A percentile compares a stretch with the other conserved stretches of the same genome.
These are phyloP conservation scores for Vigna nakashimae DNA, from an alignment of 306 rosid genomes.

Conservation along the genomic window DNA sequence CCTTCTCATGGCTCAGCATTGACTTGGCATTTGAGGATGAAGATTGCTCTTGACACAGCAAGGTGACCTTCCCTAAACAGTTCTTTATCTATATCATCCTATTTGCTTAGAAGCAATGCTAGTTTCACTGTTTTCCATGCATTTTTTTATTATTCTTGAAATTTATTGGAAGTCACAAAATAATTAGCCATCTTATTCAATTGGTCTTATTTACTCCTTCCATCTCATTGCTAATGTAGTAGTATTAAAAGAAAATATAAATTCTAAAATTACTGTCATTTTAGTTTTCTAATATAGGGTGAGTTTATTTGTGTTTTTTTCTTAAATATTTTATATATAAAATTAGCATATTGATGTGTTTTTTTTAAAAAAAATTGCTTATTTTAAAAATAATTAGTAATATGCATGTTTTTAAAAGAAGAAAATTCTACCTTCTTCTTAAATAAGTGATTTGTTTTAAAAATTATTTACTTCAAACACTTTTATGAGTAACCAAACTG, in stretches of 20 bases:
- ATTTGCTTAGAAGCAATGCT: neutral
- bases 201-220: neutral
- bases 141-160: neutral
- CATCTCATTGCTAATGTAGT: no score
- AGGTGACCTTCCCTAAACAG: slow-evolving; percentile 63
- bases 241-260: no score
- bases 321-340: no score
- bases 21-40: slow-evolving; percentile 96
- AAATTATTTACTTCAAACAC: no score
- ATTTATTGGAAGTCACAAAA: neutral
- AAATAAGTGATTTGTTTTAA: no score
- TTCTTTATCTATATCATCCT: slow-evolving; percentile 13
- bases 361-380: no score
- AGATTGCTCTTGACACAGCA: slow-evolving; percentile 91
- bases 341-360: no score
- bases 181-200: neutral
- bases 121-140: neutral
- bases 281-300: neutral
- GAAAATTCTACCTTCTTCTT: no score
- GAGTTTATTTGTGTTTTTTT: no score
- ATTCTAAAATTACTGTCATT: neutral
- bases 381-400: no score
- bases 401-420: no score
- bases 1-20: slow-evolving; percentile 86
- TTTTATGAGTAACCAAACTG: no score